Conservation (phyloP, 257 asterid species). For the Fraxinus cuspidata region DNA sequence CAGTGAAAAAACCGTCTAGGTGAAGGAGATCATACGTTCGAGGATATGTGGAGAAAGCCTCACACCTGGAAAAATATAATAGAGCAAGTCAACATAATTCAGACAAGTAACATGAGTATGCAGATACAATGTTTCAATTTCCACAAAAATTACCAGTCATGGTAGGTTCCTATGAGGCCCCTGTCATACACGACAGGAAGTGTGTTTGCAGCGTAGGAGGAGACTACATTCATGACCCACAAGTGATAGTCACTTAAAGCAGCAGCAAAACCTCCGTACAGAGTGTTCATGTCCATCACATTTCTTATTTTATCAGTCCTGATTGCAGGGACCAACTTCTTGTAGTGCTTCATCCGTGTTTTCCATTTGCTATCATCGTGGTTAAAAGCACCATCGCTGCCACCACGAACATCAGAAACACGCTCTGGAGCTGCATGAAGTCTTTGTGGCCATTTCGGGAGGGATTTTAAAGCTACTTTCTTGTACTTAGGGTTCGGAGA, state of each 20-base stretch:
- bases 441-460: conserved; percentile 87
- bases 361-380: conserved; percentile 90
- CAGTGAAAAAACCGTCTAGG: conserved; percentile 55
- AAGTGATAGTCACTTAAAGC: conserved; percentile 65
- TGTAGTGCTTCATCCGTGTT: conserved; percentile 74
- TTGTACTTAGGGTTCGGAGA: conserved; percentile 61
- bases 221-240: conserved; percentile 95
- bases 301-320: conserved; percentile 86
- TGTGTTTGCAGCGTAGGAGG: conserved; percentile 77
- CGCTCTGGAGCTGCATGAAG: conserved; percentile 79
- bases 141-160: conserved; percentile 68
- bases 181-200: conserved; percentile 90
- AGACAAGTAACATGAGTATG: neutral
- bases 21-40: conserved; percentile 61
- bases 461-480: conserved; percentile 54
- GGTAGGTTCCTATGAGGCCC: conserved; percentile 92
- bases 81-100: neutral
- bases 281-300: conserved; percentile 95
- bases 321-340: conserved; percentile 76
- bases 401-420: conserved; percentile 71
- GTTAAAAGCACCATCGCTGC: conserved; percentile 80
- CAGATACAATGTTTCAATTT: neutral
- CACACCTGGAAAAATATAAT: conserved; percentile 39
- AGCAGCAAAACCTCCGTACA: conserved; percentile 94
- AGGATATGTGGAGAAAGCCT: conserved; percentile 64